Base-by-base conservation (phyloP, 106 monocot genomes). In the Gastrodia elata region DNA sequence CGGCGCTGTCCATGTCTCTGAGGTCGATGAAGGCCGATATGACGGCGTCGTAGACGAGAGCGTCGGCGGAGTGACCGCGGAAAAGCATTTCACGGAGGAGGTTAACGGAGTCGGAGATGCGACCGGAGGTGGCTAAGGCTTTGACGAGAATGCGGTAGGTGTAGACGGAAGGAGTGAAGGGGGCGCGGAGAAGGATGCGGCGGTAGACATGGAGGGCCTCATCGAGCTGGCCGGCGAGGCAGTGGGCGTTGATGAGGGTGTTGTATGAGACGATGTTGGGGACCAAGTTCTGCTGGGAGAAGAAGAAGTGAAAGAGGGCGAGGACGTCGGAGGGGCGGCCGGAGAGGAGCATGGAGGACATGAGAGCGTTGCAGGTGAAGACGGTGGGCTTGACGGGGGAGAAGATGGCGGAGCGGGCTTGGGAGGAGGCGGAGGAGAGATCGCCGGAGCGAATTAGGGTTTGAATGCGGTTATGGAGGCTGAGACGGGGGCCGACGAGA, bases 251-350 rank as follows among this genome's bases (percentile, higher is more conserved):
- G 73, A 92, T 97, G 33, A 92, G 82, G 71, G 86, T 84, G 71
- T 94, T 94, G 73, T 94, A 90, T 56, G 93, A 94, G 57, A 94
- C 93, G 18, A 94, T 85, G 77, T 90, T 94, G 40, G 93, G 93
- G 40, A 94, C 73, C 67, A 90, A 82, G 68, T 78, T 80, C 40
- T 85, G 85, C 80, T 88, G 90, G 18, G 83, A 73, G 73, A 86
- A 90, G 85, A 94, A 94, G 80, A 85, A 94, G 71, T 78, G 43
- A 74, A 89, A 89, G 73, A 90, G 90, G 9, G 83, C 78, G 18
- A 84, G 78, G 64, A 78, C 83, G 22, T 90, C 93, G 22, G 87
- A 87, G n/a, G 76, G 78, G 34, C 93, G 87, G 49, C 78, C 32
- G n/a, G 81, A 68, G 30, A 90, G 83, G 64, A 71, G 87, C 83